These are phyloP conservation scores for Thermomyces lanuginosus DNA, from an alignment of 2,329 filamentous ascomycete genomes.

Conservation along the genomic window DNA sequence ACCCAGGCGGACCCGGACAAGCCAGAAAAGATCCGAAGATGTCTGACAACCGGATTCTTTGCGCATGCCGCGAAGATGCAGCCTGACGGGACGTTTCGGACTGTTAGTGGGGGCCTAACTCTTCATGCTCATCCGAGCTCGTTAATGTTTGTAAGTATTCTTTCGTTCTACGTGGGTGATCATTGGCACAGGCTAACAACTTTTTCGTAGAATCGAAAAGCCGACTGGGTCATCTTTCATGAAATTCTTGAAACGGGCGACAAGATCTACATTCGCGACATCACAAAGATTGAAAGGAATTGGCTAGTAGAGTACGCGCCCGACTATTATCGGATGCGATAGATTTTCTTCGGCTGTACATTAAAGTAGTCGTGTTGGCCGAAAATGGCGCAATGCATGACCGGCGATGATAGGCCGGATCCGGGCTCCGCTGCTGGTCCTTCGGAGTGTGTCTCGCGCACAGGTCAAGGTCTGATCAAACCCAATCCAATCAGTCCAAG, in stretches of 20 bases:
- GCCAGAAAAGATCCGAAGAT: slow-evolving; percentile 63
- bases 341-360: too few relatives aligned
- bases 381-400: too few relatives aligned
- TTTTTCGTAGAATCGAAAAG: slow-evolving; percentile 56
- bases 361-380: too few relatives aligned
- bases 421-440: too few relatives aligned
- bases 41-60: slow-evolving; percentile 81
- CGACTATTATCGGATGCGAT: slow-evolving; percentile 54
- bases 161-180: neutral
- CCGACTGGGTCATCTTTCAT: slow-evolving; percentile 91
- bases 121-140: slow-evolving; percentile 83
- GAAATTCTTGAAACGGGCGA: slow-evolving; percentile 77
- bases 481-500: too few relatives aligned
- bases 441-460: too few relatives aligned
- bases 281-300: slow-evolving; percentile 84
- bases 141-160: slow-evolving; percentile 57
- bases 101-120: slow-evolving; percentile 60
- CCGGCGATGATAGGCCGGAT: too few relatives aligned
- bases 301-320: slow-evolving; percentile 84
- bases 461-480: too few relatives aligned
- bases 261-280: slow-evolving; percentile 79
- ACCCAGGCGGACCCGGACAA: slow-evolving; percentile 21
- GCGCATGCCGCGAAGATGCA: slow-evolving; percentile 89
- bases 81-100: slow-evolving; percentile 74
- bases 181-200: slow-evolving; percentile 6